phyloP scores from a whole-genome alignment of 768 basidiomycete genomes.

The Kwoniella sp. region DNA sequence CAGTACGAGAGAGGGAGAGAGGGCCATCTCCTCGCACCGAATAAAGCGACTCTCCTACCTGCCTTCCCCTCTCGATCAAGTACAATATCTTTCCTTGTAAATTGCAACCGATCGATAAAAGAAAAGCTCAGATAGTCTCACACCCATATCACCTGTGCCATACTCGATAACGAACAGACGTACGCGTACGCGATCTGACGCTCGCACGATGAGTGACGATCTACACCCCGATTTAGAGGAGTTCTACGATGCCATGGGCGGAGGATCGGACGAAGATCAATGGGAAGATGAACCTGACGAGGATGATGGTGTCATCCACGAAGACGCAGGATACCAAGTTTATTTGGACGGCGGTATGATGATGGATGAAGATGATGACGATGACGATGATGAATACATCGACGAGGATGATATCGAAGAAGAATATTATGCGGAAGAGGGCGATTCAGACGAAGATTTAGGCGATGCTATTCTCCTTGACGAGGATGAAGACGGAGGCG shows the following conservation, averaged over 20 bases:
- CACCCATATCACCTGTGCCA: too few relatives aligned
- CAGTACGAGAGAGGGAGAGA: too few relatives aligned
- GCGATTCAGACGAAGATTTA: conserved; percentile 23
- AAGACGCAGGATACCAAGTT: conserved; percentile 25
- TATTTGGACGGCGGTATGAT: conserved; percentile 16
- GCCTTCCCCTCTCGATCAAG: too few relatives aligned
- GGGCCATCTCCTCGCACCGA: too few relatives aligned
- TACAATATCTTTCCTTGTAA: too few relatives aligned
- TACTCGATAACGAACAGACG: too few relatives aligned
- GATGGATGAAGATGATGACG: conserved; percentile 27
- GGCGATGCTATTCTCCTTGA: conserved; percentile 13
- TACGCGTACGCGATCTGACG: too few relatives aligned
- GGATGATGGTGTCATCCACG: conserved; percentile 14
- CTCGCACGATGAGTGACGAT: conserved; percentile 20
- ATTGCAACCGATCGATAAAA: too few relatives aligned
- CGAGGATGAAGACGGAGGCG: conserved; percentile 10
- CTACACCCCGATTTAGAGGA: conserved; percentile 30
- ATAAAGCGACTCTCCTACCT: too few relatives aligned
- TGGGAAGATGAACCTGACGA: conserved; percentile 30
- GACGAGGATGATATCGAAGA: conserved; percentile 30
- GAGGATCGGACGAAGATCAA: conserved; percentile 28
- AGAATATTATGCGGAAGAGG: conserved; percentile 27
- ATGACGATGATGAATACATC: conserved; percentile 30
- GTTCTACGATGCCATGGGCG: conserved; percentile 27
- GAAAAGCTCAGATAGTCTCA: too few relatives aligned